Percentiles rank a stretch among this genome's conserved stretches.
Conservation (phyloP, 352 stramenopile genomes). For the Poterioochromonas sp. region DNA sequence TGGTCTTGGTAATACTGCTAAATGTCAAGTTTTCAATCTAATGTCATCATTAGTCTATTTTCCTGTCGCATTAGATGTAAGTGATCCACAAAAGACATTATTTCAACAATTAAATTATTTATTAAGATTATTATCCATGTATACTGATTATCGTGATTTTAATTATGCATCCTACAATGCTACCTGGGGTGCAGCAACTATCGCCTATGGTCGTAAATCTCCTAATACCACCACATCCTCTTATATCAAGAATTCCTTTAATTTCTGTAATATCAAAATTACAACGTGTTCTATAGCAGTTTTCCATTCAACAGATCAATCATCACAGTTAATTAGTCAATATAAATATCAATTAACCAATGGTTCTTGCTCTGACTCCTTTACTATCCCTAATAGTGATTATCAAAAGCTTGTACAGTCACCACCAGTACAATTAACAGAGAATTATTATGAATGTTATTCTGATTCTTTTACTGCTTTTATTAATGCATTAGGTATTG, state of each 20-base stretch:
- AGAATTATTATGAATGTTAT: slow-evolving; percentile 23
- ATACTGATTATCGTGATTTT: not conserved
- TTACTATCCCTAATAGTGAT: not conserved
- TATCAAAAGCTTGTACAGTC: not conserved
- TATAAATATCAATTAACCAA: slow-evolving; percentile 3
- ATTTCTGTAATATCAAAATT: not conserved
- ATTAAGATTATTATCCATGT: not conserved
- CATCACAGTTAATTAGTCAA: not conserved
- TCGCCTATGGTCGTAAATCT: not conserved
- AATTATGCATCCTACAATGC: not conserved
- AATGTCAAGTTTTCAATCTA: slow-evolving; percentile 10
- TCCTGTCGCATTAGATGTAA: not conserved
- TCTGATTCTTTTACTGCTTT: not conserved
- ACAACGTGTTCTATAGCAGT: not conserved
- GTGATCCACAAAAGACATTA: not conserved
- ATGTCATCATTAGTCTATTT: not conserved
- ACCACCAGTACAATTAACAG: not conserved
- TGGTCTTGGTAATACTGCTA: not conserved
- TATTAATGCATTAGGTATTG: slow-evolving; percentile 6
- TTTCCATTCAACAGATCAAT: not conserved
- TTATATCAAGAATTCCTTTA: not conserved
- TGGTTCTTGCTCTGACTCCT: slow-evolving; percentile 7
- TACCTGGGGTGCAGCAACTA: not conserved
- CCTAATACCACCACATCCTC: not conserved
- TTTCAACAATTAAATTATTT: not conserved